phyloP scores from a whole-genome alignment of 2,329 filamentous ascomycete species.

The Emmonsia crescens region DNA sequence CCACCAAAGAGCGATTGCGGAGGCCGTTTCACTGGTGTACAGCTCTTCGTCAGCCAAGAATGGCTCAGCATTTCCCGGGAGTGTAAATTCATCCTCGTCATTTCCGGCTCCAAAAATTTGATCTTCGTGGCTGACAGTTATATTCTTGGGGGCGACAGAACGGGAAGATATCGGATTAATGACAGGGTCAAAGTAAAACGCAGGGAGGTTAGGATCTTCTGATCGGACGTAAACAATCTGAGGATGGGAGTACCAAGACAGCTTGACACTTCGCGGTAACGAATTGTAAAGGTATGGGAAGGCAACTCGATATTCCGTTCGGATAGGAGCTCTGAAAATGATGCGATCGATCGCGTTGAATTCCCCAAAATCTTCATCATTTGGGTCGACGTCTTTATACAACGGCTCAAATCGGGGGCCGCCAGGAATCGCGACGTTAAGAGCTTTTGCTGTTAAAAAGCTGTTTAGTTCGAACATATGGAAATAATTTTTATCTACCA shows the following conservation, averaged over 20 bases:
- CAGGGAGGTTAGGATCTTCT: slow-evolving; percentile 79
- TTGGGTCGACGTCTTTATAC: slow-evolving; percentile 97
- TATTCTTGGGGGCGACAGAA: slow-evolving; percentile 85
- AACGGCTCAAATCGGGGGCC: slow-evolving; percentile 92
- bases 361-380: slow-evolving; percentile 97
- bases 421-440: slow-evolving; percentile 96
- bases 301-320: slow-evolving; percentile 89
- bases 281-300: slow-evolving; percentile 96
- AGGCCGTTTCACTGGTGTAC: slow-evolving; percentile 77
- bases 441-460: slow-evolving; percentile 88
- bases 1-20: slow-evolving; percentile 95
- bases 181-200: slow-evolving; percentile 95
- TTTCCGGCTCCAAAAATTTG: slow-evolving; percentile 77
- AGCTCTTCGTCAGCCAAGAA: slow-evolving; percentile 85
- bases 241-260: slow-evolving; percentile 88
- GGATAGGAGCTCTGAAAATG: slow-evolving; percentile 90
- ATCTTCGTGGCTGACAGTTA: slow-evolving; percentile 86
- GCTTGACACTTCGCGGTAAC: slow-evolving; percentile 80
- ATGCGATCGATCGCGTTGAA: slow-evolving; percentile 99
- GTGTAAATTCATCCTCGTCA: slow-evolving; percentile 71
- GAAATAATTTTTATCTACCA: slow-evolving; percentile 94
- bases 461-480: slow-evolving; percentile 94
- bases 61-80: slow-evolving; percentile 69
- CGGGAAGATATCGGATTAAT: slow-evolving; percentile 97
- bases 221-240: slow-evolving; percentile 84